Evolutionary conservation across 768 basidiomycete species (phyloP), one percentile per base, ranked within the genome.

Genomic region (Gyrodon lividus): DNA sequence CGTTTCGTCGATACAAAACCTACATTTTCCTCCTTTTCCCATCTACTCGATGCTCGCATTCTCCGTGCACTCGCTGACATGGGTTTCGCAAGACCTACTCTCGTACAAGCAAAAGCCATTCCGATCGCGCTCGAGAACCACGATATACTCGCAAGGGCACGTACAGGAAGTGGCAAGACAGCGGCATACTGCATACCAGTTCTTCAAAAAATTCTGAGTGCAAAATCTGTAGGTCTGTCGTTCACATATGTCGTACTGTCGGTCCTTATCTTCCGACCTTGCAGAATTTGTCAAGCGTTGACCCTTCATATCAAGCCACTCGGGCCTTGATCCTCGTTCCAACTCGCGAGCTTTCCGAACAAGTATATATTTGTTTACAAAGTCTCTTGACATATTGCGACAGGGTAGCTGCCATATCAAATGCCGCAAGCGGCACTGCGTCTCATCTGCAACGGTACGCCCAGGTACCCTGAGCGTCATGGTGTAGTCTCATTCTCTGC

Each of bases 91-190:
- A 81, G 85, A 34, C 97, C 97, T 6, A 99, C 97, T 0, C 80
- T 91, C 26, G 88, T 99, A 16, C 97, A 99, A 68, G 79, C 80
- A 8, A 92, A 91, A 66, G 88, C 92, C 4, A 95, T 99, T 43
- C 95, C 96, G 1, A 78, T 96, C 16, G 92, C 95, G 1, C 79
- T 99, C 30, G 89, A 93, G 68, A 84, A 87, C 57, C 76, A 78
- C 30, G 97, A 99, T 68, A 89, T 99, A 48, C 83, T 99, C 28
- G 96, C 95, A 17, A 82, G 92, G 40, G 96, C 97, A 2, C 81
- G 92, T 28, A 99, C 97, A 3, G 97, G 97, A 16, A 94, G 91
- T 51, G 97, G 97, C 22, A 99, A 99, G 74, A 99, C 97, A 0
- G 92, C 89, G 4, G 93, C 97, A 2, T 99, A 99, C 67, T 92